Base-by-base conservation (phyloP, 352 stramenopile genomes). In the Hyaloperonospora arabidopsidis region DNA sequence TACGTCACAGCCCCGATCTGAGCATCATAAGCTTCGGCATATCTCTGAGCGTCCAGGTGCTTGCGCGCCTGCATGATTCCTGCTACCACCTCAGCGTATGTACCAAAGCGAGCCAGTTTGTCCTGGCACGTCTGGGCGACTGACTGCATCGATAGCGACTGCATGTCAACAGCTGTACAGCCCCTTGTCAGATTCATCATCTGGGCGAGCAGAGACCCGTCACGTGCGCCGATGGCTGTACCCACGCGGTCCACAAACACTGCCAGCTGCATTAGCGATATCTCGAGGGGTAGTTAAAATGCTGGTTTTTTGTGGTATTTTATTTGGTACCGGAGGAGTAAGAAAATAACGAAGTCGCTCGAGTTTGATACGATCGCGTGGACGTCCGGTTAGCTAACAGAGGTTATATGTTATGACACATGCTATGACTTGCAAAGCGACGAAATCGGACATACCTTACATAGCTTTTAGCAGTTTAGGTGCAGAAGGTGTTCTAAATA, bases 1-100 rank as follows among this genome's bases (percentile, higher is more conserved):
- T 61, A 90, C 79, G 89, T 80, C 65, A 88, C 76, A 17, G 76
- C 74, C 0, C 57, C 67, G 49, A 91, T 91, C 54, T 91, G 75
- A 18, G 68, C 64, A 21, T 58, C 67, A 49, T 91, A 89, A 14
- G 81, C 81, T 14, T 86, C 73, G 4, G 64, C 55, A 49, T 80
- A 87, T 21, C 41, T 50, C 49, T 70, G 58, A 28, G 54, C 49
- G 25, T 72, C 59, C 19, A 88, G 23, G 45, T 76, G 62, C 55
- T 87, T 86, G 52, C 81, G 79, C 51, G 81, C 76, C 48, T 85
- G 61, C 41, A 89, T 54, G 41, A 89, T 61, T 29, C 75, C 75
- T n/a, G 64, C 55, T 49, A 82, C 62, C 51, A 91, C 79, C 11
- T 91, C 81, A 14, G 59, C 56, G 38, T 89, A 86, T 15, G 49